phyloP scores from a whole-genome alignment of 306 rosid genomes.

The Arachis stenosperma region DNA sequence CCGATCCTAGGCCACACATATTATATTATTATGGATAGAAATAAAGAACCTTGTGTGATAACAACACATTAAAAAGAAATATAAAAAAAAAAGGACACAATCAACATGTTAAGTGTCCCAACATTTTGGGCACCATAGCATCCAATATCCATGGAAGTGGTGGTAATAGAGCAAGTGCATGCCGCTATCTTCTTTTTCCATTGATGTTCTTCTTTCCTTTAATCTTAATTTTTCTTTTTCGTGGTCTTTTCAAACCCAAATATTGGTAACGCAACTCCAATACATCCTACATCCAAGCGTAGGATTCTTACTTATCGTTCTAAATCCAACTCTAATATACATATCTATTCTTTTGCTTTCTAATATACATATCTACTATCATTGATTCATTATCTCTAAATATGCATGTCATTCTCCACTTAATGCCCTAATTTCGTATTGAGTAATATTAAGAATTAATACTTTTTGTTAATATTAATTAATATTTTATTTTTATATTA shows the following conservation, averaged over 20 bases:
- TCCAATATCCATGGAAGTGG: slow-evolving; percentile 22
- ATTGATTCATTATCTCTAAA: slow-evolving; percentile 23
- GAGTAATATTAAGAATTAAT: no score
- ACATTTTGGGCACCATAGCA: slow-evolving; percentile 11
- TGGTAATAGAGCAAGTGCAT: slow-evolving; percentile 33
- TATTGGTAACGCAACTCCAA: not conserved
- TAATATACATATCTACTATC: slow-evolving; percentile 31
- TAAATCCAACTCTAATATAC: not conserved
- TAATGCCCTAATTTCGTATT: not conserved
- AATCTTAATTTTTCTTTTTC: not conserved
- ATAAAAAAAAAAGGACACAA: not conserved
- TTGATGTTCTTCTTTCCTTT: not conserved
- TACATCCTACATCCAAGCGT: not conserved
- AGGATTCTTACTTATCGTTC: not conserved
- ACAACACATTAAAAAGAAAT: no score
- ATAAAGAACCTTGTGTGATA: not conserved
- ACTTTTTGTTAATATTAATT: no score
- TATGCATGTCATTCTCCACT: not conserved
- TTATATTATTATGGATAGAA: slow-evolving; percentile 5
- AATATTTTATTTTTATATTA: no score
- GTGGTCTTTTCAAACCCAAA: slow-evolving; percentile 30
- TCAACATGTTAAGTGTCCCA: not conserved
- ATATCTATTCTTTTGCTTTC: not conserved
- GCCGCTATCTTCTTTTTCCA: slow-evolving; percentile 24
- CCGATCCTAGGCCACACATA: not conserved